These are phyloP conservation scores for Ophiostoma sp. DNA, from an alignment of 2,329 filamentous ascomycete species.

Conservation along the genomic window DNA sequence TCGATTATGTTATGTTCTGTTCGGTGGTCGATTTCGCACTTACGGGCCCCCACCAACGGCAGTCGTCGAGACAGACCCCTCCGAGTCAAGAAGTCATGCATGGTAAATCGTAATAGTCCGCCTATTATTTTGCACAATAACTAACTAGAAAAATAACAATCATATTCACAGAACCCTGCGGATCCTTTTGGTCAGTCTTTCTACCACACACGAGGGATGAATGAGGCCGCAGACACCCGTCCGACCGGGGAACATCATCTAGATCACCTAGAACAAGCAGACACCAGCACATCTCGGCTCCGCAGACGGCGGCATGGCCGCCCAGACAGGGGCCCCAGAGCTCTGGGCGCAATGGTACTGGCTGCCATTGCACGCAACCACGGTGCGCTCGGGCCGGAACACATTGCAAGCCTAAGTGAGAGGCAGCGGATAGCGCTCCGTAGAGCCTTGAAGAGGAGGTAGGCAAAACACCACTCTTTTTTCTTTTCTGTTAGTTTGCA, in stretches of 20 bases:
- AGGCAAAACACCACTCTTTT: not conserved
- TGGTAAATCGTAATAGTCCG: not conserved
- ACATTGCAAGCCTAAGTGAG: conserved; percentile 16
- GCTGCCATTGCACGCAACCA: conserved; percentile 16
- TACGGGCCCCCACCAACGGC: not conserved
- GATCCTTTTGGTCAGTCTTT: not conserved
- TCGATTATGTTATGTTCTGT: not conserved
- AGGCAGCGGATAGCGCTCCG: not conserved
- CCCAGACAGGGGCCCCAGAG: conserved; percentile 18
- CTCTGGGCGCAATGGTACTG: conserved; percentile 24
- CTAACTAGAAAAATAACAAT: not conserved
- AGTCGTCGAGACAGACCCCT: not conserved
- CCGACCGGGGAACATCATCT: not conserved
- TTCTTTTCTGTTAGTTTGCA: no score
- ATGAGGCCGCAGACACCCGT: no score
- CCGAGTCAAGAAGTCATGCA: not conserved
- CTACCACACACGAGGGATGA: not conserved
- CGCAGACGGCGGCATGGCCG: not conserved
- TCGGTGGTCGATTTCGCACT: not conserved
- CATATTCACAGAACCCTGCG: no score
- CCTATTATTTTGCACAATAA: not conserved
- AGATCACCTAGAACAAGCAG: not conserved
- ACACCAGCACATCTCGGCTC: not conserved
- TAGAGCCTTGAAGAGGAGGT: conserved; percentile 3
- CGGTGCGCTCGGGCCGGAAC: conserved; percentile 1